Evolutionary conservation across 305 asterid genomes (phyloP).

Genomic region (Euphrasia arctica): DNA sequence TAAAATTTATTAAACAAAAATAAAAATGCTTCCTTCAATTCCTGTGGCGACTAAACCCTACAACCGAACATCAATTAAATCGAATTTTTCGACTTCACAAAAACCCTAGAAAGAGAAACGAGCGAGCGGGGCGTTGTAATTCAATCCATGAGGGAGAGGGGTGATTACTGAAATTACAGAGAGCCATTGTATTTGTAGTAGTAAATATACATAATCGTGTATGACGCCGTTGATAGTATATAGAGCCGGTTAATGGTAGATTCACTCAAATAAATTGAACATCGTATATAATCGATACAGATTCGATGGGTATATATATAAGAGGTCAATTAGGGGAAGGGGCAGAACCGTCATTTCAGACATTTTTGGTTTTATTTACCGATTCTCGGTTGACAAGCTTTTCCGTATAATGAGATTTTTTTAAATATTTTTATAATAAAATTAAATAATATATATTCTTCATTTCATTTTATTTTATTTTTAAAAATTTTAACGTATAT

Average conservation of each 20-base stretch:
- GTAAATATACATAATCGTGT: no score
- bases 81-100: constrained; percentile 31
- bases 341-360: not conserved
- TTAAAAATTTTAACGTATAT: no score
- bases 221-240: no score
- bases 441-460: no score
- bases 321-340: not conserved
- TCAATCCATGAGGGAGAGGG: constrained; percentile 29
- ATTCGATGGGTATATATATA: not conserved
- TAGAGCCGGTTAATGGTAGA: no score
- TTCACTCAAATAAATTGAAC: no score
- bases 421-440: no score
- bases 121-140: constrained; percentile 13
- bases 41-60: constrained; percentile 35
- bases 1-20: constrained; percentile 8
- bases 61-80: constrained; percentile 26
- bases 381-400: no score
- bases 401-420: no score
- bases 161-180: not conserved
- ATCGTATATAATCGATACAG: no score
- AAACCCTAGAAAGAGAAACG: constrained; percentile 49
- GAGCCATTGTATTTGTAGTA: not conserved
- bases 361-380: no score
- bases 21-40: constrained; percentile 11
- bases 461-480: no score